Percentiles rank a stretch among this genome's conserved stretches.
Evolutionary conservation across 352 stramenopile species (phyloP).

Genomic region (Phytophthora rubi): DNA sequence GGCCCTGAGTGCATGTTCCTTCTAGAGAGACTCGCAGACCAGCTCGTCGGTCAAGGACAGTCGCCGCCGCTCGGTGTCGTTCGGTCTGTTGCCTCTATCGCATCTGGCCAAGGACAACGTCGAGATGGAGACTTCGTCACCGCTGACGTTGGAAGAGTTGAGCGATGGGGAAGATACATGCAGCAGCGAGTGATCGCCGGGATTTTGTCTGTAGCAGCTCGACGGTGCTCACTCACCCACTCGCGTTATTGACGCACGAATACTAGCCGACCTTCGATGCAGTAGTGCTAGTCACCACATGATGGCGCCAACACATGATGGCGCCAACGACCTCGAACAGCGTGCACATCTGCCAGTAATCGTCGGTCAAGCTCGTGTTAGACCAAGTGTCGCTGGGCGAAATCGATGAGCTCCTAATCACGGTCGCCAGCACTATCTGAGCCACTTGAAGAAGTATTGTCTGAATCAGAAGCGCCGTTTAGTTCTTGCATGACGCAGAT

Average conservation of each 20-base stretch:
- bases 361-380: too few species aligned
- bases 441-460: too few species aligned
- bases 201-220: not conserved
- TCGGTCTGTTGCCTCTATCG: slow-evolving; percentile 29
- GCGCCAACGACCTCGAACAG: too few species aligned
- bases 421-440: too few species aligned
- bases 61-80: slow-evolving; percentile 38
- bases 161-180: slow-evolving; percentile 19
- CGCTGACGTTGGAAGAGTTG: slow-evolving; percentile 27
- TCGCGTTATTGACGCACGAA: not conserved
- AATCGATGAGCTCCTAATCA: too few species aligned
- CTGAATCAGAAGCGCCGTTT: too few species aligned
- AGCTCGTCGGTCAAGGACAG: slow-evolving; percentile 33
- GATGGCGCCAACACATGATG: not conserved
- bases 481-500: too few species aligned
- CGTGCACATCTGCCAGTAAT: too few species aligned
- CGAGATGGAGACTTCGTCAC: slow-evolving; percentile 5
- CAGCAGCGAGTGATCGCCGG: not conserved
- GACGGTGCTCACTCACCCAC: not conserved
- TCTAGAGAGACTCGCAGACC: slow-evolving; percentile 39
- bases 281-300: not conserved
- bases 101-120: slow-evolving; percentile 26
- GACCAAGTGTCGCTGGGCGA: too few species aligned
- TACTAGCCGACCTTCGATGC: not conserved
- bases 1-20: slow-evolving; percentile 28